Conservation (phyloP, 495 filamentous ascomycete species). For the Trichocladium uniseriatum region DNA sequence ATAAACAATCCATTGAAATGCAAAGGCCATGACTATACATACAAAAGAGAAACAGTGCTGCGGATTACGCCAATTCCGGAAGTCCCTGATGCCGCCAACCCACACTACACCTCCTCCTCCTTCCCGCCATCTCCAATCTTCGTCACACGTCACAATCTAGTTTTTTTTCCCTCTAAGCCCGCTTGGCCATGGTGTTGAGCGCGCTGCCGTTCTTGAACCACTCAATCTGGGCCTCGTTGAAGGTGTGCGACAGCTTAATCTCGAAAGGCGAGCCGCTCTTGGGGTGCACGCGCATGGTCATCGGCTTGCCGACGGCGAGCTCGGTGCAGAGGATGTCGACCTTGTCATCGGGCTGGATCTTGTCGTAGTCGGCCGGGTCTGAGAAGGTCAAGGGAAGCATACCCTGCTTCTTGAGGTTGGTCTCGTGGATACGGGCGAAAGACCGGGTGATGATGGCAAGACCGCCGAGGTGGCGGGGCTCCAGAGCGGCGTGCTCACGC, state of each 20-base stretch:
- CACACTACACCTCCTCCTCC: constrained; percentile 11
- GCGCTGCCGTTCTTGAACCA: constrained; percentile 98
- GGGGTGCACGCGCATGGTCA: constrained; percentile 86
- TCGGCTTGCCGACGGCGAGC: constrained; percentile 84
- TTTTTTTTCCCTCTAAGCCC: constrained; percentile 17
- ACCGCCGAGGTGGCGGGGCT: constrained; percentile 94
- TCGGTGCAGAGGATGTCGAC: constrained; percentile 85
- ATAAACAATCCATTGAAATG: constrained; percentile 24
- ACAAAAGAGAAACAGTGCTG: constrained; percentile 23
- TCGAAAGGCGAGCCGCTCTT: constrained; percentile 71
- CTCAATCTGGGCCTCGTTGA: constrained; percentile 92
- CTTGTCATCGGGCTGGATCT: constrained; percentile 87
- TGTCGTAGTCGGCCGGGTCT: constrained; percentile 95
- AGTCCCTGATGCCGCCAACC: constrained; percentile 21
- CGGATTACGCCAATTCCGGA: constrained; percentile 27
- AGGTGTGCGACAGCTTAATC: constrained; percentile 80
- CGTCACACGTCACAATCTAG: constrained; percentile 15
- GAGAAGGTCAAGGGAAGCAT: constrained; percentile 96
- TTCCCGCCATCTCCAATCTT: constrained; percentile 1
- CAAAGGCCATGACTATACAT: constrained; percentile 30
- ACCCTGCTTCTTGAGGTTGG: constrained; percentile 99
- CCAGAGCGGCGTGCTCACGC: constrained; percentile 94
- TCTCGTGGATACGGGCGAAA: constrained; percentile 99
- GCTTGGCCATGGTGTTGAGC: constrained; percentile 96
- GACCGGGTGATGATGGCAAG: constrained; percentile 92